Base-by-base conservation (phyloP, 2,329 filamentous ascomycete genomes). In the Gnomoniopsis smithogilvyi region DNA sequence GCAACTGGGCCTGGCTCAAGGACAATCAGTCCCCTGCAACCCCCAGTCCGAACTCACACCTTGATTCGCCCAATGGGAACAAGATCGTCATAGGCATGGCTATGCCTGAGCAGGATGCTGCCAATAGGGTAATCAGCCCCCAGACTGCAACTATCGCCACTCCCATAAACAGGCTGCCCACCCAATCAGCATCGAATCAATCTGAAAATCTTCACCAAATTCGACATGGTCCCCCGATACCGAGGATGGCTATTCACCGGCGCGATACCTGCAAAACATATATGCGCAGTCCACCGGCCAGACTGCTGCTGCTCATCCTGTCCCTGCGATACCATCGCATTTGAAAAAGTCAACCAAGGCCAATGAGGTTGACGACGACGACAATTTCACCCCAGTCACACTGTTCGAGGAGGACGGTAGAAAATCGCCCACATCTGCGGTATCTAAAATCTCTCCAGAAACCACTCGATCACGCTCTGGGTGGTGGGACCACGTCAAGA, bases 401-500 rank as follows among this genome's bases (percentile, higher is more conserved):
- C 76, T 89, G 1, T 91, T 91, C 64, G 88, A 91, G 67, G 88
- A 91, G 67, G 88, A 90, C 62, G 82, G 82, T 51, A 74, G 67
- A 59, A 75, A 62, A 51, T 56, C 59, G 3, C 59, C 57, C 33
- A 73, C 74, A 59, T 75, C 75, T 6, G 64, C 69, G 43, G 76
- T 72, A 57, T 67, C 72, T 15, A 77, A 74, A 15, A 64, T 50
- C 51, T 75, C 64, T 72, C 75, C 46, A 71, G 78, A 48, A 71
- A 83, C 81, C 45, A 83, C 82, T 30, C 80, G 77, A 46, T 80
- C 83, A 12, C 80, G 79, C 57, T 88, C 87, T 26, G 89, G 89
- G 21, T 92, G 89, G 89, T 92, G 89, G 89, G 90, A 91, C 66
- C 80, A 90, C 64, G 84, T 92, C 57, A 87, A 83, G 8, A 90